Conservation (phyloP, 139 green algal species). For the Mesotaenium endlicherianum region DNA sequence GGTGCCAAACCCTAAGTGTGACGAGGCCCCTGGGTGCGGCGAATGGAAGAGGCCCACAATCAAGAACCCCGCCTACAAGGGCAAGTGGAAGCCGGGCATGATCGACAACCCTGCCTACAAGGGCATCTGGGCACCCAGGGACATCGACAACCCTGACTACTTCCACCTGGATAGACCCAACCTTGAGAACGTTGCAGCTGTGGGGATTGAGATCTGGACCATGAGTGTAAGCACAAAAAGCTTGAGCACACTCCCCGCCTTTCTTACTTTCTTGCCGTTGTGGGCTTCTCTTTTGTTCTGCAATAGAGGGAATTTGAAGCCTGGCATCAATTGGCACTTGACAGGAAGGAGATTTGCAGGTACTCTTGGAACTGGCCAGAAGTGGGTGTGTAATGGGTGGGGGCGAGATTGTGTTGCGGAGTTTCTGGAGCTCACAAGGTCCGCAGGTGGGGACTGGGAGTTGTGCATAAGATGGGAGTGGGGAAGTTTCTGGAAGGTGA, state of each 20-base stretch:
- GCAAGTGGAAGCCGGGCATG: conserved; percentile 64
- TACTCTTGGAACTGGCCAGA: no score
- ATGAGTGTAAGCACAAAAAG: conserved; percentile 50
- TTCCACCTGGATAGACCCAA: conserved; percentile 67
- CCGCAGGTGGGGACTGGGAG: no score
- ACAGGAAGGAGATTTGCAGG: no score
- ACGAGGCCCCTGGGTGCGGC: conserved; percentile 75
- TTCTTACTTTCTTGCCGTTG: no score
- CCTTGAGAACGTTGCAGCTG: conserved; percentile 70
- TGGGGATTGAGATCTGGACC: conserved; percentile 86
- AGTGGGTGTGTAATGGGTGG: background rate
- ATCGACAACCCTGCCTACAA: conserved; percentile 93
- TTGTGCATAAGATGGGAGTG: no score
- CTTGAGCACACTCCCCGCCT: no score
- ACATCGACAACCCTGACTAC: conserved; percentile 79
- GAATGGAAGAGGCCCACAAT: conserved; percentile 81
- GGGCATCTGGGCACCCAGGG: conserved; percentile 49
- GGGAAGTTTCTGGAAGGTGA: no score
- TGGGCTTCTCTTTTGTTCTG: no score
- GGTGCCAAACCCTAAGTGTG: conserved; percentile 57
- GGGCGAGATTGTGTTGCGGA: background rate
- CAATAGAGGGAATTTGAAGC: no score
- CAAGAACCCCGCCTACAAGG: conserved; percentile 88
- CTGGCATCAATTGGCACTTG: no score
- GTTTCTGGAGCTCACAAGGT: background rate